Evolutionary conservation across 257 asterid species (phyloP), one percentile per base, ranked within the genome.

Genomic region (Osmanthus fragrans): DNA sequence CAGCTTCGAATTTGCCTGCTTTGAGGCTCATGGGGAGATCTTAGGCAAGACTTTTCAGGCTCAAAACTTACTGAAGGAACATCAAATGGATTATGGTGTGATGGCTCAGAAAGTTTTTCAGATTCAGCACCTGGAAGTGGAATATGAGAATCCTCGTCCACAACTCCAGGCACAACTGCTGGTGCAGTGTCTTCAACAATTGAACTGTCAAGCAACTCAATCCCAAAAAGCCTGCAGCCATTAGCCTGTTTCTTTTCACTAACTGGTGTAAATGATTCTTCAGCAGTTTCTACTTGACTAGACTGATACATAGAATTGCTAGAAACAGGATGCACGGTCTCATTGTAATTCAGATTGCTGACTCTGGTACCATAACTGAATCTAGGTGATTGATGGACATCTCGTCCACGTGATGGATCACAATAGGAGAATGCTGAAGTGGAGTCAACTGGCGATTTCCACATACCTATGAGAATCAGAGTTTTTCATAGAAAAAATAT

Each of bases 191-290:
- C 96, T 54, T 88, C 92, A 51, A 80, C 74, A 0, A 83, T 77
- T 72, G 99, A 84, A 64, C 79, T 91, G 74, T 88, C 89, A 78
- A 86, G 80, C 80, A 92, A 86, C 86, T 93, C 97, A 73, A 93
- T 88, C 30, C 97, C 99, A 78, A 93, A 93, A 70, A 95, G 86
- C 84, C 94, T 88, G 85, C 82, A 92, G 56, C 94, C 96, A 79
- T 88, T 86, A 29, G 84, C 86, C 81, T 77, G 97, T 84, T 90
- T 90, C 86, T 88, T 95, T 77, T 89, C 94, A 79, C 87, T 80
- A 60, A 87, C 81, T 34, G 97, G 96, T 45, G 86, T 80, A 81
- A 73, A 29, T 25, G 86, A 88, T 64, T 91, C 96, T 10, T 77
- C 83, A 42, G 80, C 86, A 30, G 83, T 75, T 73, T 82, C 92